Evolutionary conservation across 805 yeast genomes (phyloP), one percentile per base, ranked within the genome.

Genomic region (Tetrapisispora nanseiensis): DNA sequence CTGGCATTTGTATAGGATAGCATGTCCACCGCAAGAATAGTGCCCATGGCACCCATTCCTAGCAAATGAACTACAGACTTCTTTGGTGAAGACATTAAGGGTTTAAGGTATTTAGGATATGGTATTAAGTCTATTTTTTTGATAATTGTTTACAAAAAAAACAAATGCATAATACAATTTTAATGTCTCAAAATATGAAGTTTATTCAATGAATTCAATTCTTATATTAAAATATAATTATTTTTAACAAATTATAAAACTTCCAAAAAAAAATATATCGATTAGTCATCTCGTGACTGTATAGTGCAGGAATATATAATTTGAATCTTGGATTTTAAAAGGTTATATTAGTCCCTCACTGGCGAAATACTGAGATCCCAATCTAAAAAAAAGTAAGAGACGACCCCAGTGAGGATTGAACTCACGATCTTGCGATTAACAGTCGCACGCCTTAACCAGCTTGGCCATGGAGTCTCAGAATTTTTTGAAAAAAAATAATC

Each of bases 371-470:
- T 26, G 4, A 26, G 13, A 7, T 26, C 13, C 12, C 29, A 18
- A 33, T 11, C 5, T 13, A 16, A 18, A 7, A 18, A 31, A 18
- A 33, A 47, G 47, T 51, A 51, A 51, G 34, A 44, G 42, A 21
- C 74, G 74, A 69, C 72, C 74, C 57, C 70, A 69, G 74, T 56
- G 73, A 70, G 74, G 74, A 61, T 70, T 62, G 74, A 70, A 70
- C 74, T 70, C 73, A 56, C 74, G 75, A 67, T 70, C 75, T 70
- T 70, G 74, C 74, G 75, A 70, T 70, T 70, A 70, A 70, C 74
- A 70, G 74, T 69, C 74, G 74, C 74, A 71, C 74, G 75, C 75
- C 75, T 71, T 71, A 70, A 66, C 75, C 75, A 71, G 65, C 75
- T 71, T 71, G 76, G 75, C 75, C 75, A 70, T 67, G 72, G 62